These are phyloP conservation scores for Linum usitatissimum DNA, from an alignment of 345 rosid genomes.

Conservation along the genomic window DNA sequence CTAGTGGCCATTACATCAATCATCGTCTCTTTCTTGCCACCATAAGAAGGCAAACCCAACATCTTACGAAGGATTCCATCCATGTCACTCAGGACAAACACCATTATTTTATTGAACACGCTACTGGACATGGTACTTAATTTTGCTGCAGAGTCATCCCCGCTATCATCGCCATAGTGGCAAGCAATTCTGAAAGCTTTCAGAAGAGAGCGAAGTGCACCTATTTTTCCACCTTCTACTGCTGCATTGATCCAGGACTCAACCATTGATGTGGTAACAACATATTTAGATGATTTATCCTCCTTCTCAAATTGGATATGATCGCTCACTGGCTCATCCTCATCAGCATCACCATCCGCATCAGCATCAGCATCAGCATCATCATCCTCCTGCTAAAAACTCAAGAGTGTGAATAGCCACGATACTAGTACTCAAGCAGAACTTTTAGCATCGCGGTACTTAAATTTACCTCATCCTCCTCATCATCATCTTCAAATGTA, in stretches of 20 bases:
- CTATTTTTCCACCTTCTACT: conserved; percentile 42
- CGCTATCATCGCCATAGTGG: conserved; percentile 89
- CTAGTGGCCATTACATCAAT: conserved; percentile 43
- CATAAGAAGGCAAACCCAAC: conserved; percentile 57
- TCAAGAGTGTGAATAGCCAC: neutral
- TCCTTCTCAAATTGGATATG: conserved; percentile 21
- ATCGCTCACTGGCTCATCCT: conserved; percentile 26
- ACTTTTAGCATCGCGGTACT: neutral
- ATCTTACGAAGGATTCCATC: conserved; percentile 70
- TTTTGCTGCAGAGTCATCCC: conserved; percentile 45
- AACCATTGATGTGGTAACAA: conserved; percentile 60
- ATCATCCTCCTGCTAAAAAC: conserved; percentile 39
- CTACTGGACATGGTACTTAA: conserved; percentile 62
- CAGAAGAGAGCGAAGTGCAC: conserved; percentile 64
- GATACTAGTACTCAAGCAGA: neutral
- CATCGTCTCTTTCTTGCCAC: conserved; percentile 75
- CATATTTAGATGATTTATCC: conserved; percentile 37
- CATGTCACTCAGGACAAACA: conserved; percentile 66
- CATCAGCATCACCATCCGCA: conserved; percentile 30
- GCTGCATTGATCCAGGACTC: conserved; percentile 66
- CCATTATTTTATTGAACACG: conserved; percentile 82
- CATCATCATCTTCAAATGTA: conserved; percentile 43
- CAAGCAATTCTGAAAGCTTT: conserved; percentile 90
- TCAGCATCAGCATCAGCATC: conserved; percentile 34
- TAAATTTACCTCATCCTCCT: conserved; percentile 53